These are phyloP conservation scores for Ceratocystis diversiconidia DNA, from an alignment of 2,329 filamentous ascomycete genomes.

Conservation along the genomic window DNA sequence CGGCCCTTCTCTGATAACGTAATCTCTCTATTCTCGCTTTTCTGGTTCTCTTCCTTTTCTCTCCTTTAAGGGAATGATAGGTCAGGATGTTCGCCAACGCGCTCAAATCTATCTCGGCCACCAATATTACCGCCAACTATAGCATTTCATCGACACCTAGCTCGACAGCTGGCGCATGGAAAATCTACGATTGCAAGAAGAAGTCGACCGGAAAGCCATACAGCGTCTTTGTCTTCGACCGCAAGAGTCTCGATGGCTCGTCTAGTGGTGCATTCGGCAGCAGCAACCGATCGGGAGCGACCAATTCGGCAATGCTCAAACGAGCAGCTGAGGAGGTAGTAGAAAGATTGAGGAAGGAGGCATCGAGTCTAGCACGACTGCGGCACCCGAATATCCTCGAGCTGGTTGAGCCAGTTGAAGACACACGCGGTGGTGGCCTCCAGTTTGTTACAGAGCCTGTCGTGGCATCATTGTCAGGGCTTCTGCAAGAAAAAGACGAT, in stretches of 20 bases:
- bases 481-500: constrained; percentile 79
- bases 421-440: constrained; percentile 76
- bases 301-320: constrained; percentile 52
- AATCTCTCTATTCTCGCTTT: neutral
- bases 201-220: constrained; percentile 81
- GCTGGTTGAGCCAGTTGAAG: constrained; percentile 86
- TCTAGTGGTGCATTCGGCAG: constrained; percentile 28
- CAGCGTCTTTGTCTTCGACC: constrained; percentile 90
- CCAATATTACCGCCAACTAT: constrained; percentile 89
- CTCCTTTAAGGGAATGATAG: neutral
- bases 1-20: neutral
- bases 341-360: constrained; percentile 82
- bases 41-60: neutral
- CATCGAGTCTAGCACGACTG: constrained; percentile 71
- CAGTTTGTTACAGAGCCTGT: constrained; percentile 94
- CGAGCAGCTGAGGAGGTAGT: constrained; percentile 77
- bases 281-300: constrained; percentile 28
- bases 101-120: constrained; percentile 79
- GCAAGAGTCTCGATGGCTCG: constrained; percentile 60
- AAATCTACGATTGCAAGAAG: constrained; percentile 93
- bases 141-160: constrained; percentile 59
- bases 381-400: constrained; percentile 87
- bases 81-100: constrained; percentile 76
- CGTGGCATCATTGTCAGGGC: constrained; percentile 68
- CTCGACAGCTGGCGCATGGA: constrained; percentile 85